phyloP scores from a whole-genome alignment of 345 rosid genomes.

The Luvunga scandens region DNA sequence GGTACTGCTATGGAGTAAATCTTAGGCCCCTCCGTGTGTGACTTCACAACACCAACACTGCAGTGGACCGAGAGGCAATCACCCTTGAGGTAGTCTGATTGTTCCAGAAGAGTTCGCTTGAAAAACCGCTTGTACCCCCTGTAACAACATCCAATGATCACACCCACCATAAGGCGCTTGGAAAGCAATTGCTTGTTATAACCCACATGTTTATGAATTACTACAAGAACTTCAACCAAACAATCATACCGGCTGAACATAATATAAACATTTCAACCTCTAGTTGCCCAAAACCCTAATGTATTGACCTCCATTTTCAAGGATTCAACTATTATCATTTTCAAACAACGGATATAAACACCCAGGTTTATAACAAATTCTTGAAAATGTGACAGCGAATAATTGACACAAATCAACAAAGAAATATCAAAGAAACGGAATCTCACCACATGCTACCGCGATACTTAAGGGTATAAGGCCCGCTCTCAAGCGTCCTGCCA shows the following conservation, averaged over 20 bases:
- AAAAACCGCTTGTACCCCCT: slow-evolving; percentile 73
- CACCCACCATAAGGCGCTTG: background rate
- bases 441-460: slow-evolving; percentile 83
- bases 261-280: background rate
- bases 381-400: background rate
- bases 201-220: background rate
- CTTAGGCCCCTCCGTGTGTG: slow-evolving; percentile 56
- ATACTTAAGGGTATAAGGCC: slow-evolving; percentile 65
- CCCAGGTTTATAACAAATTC: background rate
- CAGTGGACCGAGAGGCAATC: slow-evolving; percentile 52
- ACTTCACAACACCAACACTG: slow-evolving; percentile 60
- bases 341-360: background rate
- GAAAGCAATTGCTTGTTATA: background rate
- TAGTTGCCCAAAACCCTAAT: too few species aligned
- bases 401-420: background rate
- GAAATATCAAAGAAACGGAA: background rate
- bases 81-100: slow-evolving; percentile 51
- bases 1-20: slow-evolving; percentile 43
- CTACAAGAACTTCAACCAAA: background rate
- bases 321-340: background rate
- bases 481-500: slow-evolving; percentile 64
- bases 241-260: background rate
- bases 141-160: slow-evolving; percentile 24
- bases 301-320: background rate
- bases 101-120: slow-evolving; percentile 44